Evolutionary conservation across 23 red algal genomes (phyloP).

Genomic region (Gracilaria gracilis): DNA sequence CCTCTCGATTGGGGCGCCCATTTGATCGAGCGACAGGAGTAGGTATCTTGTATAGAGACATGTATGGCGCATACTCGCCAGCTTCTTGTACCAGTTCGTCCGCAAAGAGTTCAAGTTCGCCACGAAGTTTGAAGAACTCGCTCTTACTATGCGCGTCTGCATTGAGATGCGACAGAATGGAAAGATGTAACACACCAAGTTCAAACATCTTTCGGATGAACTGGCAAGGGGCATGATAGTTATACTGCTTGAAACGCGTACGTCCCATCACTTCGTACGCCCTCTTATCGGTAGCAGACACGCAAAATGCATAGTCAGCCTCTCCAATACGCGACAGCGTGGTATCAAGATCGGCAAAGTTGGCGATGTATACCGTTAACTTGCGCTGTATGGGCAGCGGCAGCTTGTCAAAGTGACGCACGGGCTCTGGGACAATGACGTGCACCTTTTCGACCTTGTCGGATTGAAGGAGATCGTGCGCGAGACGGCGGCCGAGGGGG

Average conservation of each 20-base stretch:
- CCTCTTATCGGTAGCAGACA: conserved; percentile 23
- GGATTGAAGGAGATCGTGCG: conserved; percentile 38
- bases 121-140: conserved; percentile 39
- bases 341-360: conserved; percentile 12
- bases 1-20: not conserved
- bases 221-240: conserved; percentile 26
- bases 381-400: conserved; percentile 23
- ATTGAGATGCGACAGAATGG: conserved; percentile 59
- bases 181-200: conserved; percentile 48
- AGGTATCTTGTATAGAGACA: conserved; percentile 53
- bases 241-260: conserved; percentile 19
- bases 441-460: conserved; percentile 44
- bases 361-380: not conserved
- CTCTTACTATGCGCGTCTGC: conserved; percentile 32
- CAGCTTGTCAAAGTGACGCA: conserved; percentile 12
- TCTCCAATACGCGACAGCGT: conserved; percentile 31
- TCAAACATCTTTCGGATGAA: conserved; percentile 69
- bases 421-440: conserved; percentile 22
- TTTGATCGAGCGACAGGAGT: conserved; percentile 22
- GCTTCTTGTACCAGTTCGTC: conserved; percentile 29
- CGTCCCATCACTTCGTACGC: conserved; percentile 35
- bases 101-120: conserved; percentile 43
- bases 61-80: conserved; percentile 52
- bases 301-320: conserved; percentile 60
- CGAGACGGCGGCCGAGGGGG: conserved; percentile 32